These are phyloP conservation scores for Hylodesmum podocarpum DNA, from an alignment of 306 rosid genomes.

Conservation along the genomic window DNA sequence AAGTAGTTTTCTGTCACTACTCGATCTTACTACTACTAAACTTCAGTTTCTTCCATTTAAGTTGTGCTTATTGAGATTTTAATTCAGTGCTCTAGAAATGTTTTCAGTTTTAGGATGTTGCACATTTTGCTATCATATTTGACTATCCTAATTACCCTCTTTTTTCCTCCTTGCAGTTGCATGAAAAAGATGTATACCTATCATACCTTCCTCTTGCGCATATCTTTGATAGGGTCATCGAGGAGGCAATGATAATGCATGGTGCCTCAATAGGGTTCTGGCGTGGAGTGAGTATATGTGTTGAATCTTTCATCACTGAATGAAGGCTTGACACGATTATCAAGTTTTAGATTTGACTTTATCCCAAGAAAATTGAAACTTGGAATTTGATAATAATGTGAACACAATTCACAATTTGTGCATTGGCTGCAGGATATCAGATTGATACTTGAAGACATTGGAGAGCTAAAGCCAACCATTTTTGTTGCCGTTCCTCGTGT, in stretches of 20 bases:
- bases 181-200: constrained; percentile 62
- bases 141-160: neutral
- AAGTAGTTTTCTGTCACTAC: no score
- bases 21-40: no score
- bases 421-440: constrained; percentile 69
- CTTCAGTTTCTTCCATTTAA: no score
- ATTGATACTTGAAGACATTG: constrained; percentile 76
- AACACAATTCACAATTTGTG: constrained; percentile 5
- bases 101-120: constrained; percentile 16
- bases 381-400: constrained; percentile 10
- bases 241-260: constrained; percentile 72
- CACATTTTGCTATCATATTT: constrained; percentile 23
- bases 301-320: constrained; percentile 7
- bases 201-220: constrained; percentile 98
- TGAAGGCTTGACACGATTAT: constrained; percentile 25
- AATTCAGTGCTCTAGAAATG: neutral
- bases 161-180: constrained; percentile 44
- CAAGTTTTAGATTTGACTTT: constrained; percentile 13
- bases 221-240: constrained; percentile 82
- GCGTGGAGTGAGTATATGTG: constrained; percentile 78
- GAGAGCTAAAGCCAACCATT: constrained; percentile 78
- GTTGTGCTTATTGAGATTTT: no score
- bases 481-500: constrained; percentile 95
- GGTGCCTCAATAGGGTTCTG: constrained; percentile 94
- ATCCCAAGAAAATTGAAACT: neutral